phyloP scores from a whole-genome alignment of 768 basidiomycete genomes.

The Termitomyces sp. region DNA sequence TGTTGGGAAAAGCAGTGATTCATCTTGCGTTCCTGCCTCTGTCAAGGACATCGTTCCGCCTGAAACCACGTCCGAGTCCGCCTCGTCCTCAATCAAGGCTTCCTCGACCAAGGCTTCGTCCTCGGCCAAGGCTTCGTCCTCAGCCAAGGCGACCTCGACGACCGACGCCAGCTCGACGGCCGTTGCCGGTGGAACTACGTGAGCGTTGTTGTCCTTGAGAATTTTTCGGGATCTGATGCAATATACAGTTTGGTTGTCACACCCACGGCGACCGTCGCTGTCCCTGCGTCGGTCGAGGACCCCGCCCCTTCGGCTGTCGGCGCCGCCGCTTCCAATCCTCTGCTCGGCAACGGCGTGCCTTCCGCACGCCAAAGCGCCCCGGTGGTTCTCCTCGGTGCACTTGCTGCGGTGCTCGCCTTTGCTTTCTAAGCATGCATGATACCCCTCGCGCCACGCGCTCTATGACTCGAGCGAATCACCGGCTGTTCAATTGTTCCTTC shows the following conservation, averaged over 20 bases:
- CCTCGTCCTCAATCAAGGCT: constrained; percentile 10
- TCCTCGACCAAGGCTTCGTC: constrained; percentile 8
- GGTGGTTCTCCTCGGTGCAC: constrained; percentile 33
- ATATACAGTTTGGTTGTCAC: constrained; percentile 17
- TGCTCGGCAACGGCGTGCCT: constrained; percentile 25
- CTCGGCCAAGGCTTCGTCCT: constrained; percentile 5
- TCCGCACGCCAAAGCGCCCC: constrained; percentile 34
- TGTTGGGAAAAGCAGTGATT: constrained; percentile 29
- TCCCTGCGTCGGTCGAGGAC: constrained; percentile 4
- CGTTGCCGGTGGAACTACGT: constrained; percentile 13
- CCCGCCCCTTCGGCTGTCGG: constrained; percentile 23
- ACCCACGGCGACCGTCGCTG: constrained; percentile 12
- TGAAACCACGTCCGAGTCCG: constrained; percentile 12
- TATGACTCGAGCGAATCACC: constrained; percentile 14
- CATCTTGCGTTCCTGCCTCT: constrained; percentile 28
- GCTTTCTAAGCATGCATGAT: constrained; percentile 27
- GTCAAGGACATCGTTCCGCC: constrained; percentile 3
- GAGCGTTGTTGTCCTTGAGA: neutral
- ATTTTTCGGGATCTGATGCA: neutral
- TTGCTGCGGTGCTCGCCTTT: constrained; percentile 32
- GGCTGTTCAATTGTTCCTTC: constrained; percentile 8
- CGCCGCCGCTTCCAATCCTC: constrained; percentile 36
- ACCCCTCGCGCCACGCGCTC: constrained; percentile 18
- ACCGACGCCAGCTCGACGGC: constrained; percentile 5
- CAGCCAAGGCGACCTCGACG: neutral